Evolutionary conservation across 2,329 filamentous ascomycete genomes (phyloP).

Genomic region (Saccharata proteae): DNA sequence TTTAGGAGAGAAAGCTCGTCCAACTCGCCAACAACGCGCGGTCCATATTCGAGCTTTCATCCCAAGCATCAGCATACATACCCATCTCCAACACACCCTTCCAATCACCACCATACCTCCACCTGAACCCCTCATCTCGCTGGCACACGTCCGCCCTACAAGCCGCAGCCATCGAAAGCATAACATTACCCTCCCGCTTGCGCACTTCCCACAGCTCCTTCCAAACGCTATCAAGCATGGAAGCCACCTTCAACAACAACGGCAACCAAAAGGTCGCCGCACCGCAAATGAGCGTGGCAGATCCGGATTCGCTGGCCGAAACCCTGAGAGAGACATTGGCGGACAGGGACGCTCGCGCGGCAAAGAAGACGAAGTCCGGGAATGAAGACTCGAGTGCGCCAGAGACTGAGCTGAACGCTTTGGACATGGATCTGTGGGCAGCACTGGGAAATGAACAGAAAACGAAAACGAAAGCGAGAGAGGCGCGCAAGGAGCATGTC

Average conservation of each 20-base stretch:
- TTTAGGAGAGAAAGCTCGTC: conserved; percentile 48
- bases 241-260: conserved; percentile 56
- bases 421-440: conserved; percentile 8
- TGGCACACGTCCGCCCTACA: conserved; percentile 78
- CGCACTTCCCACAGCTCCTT: conserved; percentile 31
- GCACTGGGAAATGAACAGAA: background rate
- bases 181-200: conserved; percentile 64
- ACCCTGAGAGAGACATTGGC: conserved; percentile 13
- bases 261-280: conserved; percentile 72
- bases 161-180: conserved; percentile 63
- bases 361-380: conserved; percentile 12
- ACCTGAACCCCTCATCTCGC: conserved; percentile 48
- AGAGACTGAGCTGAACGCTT: conserved; percentile 12
- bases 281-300: conserved; percentile 53
- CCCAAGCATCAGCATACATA: conserved; percentile 64
- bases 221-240: conserved; percentile 52
- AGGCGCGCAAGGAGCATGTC: conserved; percentile 18
- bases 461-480: background rate
- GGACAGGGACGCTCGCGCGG: conserved; percentile 17
- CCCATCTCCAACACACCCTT: conserved; percentile 53
- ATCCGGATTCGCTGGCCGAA: conserved; percentile 20
- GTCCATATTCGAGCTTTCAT: conserved; percentile 55
- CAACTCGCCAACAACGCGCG: conserved; percentile 63
- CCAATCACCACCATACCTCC: conserved; percentile 44
- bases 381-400: background rate